A percentile compares a stretch with the other conserved stretches of the same genome.
These are phyloP conservation scores for Dactylellina sp. DNA, from an alignment of 2,329 filamentous ascomycete species.

Conservation along the genomic window DNA sequence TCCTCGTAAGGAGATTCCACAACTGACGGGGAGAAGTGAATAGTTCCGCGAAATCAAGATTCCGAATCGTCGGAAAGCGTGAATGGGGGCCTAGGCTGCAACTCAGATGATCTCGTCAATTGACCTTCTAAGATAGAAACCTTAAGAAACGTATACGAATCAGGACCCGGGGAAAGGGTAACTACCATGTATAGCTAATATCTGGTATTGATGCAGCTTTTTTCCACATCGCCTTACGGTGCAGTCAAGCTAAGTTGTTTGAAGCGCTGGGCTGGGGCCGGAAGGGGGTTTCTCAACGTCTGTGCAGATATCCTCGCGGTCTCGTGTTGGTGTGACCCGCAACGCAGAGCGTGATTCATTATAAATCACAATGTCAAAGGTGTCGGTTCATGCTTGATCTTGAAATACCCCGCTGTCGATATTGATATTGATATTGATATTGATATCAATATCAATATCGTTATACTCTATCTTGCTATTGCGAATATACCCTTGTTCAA, in stretches of 20 bases:
- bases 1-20: slow-evolving; percentile 33
- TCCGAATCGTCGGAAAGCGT: slow-evolving; percentile 5
- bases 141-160: background rate
- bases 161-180: background rate
- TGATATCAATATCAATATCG: too few relatives aligned
- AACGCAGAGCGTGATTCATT: slow-evolving; percentile 1
- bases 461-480: too few relatives aligned
- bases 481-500: too few relatives aligned
- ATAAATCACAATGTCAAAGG: background rate
- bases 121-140: slow-evolving; percentile 8
- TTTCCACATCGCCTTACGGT: background rate
- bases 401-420: too few relatives aligned
- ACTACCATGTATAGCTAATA: background rate
- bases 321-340: background rate
- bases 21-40: slow-evolving; percentile 34
- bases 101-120: slow-evolving; percentile 36
- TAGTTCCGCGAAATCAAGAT: slow-evolving; percentile 49
- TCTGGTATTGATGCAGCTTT: too few relatives aligned
- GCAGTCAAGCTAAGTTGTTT: background rate
- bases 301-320: too few relatives aligned
- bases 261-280: slow-evolving; percentile 6
- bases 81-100: slow-evolving; percentile 29
- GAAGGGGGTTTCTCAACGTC: too few relatives aligned
- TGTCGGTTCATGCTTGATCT: too few relatives aligned
- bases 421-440: too few relatives aligned